These are phyloP conservation scores for Tolypocladium ophioglossoides DNA, from an alignment of 2,329 filamentous ascomycete genomes.

Conservation along the genomic window DNA sequence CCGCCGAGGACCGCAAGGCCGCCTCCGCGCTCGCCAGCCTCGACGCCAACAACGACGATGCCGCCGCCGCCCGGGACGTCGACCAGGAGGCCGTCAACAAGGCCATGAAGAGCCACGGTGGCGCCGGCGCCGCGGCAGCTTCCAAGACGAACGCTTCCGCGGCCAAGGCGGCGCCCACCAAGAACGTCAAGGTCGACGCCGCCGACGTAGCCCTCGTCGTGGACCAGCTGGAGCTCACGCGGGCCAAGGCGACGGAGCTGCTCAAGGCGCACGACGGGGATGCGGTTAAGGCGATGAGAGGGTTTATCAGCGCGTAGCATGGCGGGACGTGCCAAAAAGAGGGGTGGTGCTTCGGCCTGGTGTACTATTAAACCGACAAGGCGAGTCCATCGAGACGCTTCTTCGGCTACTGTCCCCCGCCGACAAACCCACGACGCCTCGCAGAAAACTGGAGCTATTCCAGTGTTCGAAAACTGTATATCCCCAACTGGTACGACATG, in stretches of 20 bases:
- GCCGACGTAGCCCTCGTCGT: constrained; percentile 62
- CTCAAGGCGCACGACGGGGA: constrained; percentile 63
- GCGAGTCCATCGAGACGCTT: background rate
- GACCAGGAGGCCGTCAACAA: constrained; percentile 61
- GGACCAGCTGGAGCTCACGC: constrained; percentile 61
- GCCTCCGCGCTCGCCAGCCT: constrained; percentile 63
- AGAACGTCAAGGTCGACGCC: constrained; percentile 63
- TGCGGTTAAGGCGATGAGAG: constrained; percentile 54
- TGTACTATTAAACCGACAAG: too few species aligned
- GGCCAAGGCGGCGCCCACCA: constrained; percentile 25
- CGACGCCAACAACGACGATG: constrained; percentile 41
- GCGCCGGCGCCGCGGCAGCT: constrained; percentile 17
- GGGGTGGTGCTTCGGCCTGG: background rate
- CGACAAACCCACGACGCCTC: too few species aligned
- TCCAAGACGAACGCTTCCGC: constrained; percentile 15
- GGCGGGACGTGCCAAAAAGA: background rate
- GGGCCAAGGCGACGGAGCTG: constrained; percentile 63
- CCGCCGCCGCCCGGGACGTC: constrained; percentile 43
- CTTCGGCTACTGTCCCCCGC: too few species aligned
- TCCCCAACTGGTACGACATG: too few species aligned
- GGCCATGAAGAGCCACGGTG: constrained; percentile 55
- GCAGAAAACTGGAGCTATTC: too few species aligned
- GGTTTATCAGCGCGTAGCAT: constrained; percentile 29
- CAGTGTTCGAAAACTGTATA: too few species aligned
- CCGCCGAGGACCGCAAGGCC: constrained; percentile 68